Percentiles rank a stretch among this genome's conserved stretches.
These are phyloP conservation scores for Avena sativa DNA, from an alignment of 176 grass and related monocot genomes.

Conservation along the genomic window DNA sequence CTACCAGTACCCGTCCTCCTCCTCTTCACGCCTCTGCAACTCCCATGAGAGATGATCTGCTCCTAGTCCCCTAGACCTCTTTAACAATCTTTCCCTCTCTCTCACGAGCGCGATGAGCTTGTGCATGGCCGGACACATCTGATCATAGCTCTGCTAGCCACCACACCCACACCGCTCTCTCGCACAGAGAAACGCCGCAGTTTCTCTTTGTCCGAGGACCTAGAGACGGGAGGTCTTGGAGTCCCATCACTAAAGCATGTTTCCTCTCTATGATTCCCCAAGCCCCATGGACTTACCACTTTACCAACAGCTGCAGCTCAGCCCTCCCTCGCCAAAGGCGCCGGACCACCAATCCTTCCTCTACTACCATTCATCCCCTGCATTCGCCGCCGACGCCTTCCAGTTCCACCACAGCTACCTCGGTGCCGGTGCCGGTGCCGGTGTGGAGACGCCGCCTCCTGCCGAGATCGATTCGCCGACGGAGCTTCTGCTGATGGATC, in stretches of 20 bases:
- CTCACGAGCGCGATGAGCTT: conserved; percentile 33
- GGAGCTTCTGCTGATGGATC: conserved; percentile 40
- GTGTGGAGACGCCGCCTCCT: background rate
- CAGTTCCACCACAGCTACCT: conserved; percentile 45
- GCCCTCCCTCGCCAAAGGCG: conserved; percentile 49
- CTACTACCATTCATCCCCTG: conserved; percentile 47
- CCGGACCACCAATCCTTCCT: conserved; percentile 46
- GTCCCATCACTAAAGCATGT: conserved; percentile 64
- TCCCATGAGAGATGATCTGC: conserved; percentile 26
- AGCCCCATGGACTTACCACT: conserved; percentile 50
- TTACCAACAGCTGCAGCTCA: conserved; percentile 61
- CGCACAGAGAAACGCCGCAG: conserved; percentile 17
- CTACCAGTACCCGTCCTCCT: conserved; percentile 4
- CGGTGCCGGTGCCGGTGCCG: background rate
- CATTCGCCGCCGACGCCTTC: conserved; percentile 46
- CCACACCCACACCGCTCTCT: background rate
- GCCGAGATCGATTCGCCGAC: conserved; percentile 26
- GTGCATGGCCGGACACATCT: conserved; percentile 57
- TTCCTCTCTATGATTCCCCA: conserved; percentile 56
- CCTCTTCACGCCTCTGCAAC: conserved; percentile 14
- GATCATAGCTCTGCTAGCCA: conserved; percentile 54
- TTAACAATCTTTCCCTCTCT: background rate
- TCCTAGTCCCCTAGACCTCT: background rate
- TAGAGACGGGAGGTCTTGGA: conserved; percentile 40
- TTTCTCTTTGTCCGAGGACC: conserved; percentile 37